Evolutionary conservation across 2,329 filamentous ascomycete genomes (phyloP).

Genomic region (Sporothrix euskadiensis): DNA sequence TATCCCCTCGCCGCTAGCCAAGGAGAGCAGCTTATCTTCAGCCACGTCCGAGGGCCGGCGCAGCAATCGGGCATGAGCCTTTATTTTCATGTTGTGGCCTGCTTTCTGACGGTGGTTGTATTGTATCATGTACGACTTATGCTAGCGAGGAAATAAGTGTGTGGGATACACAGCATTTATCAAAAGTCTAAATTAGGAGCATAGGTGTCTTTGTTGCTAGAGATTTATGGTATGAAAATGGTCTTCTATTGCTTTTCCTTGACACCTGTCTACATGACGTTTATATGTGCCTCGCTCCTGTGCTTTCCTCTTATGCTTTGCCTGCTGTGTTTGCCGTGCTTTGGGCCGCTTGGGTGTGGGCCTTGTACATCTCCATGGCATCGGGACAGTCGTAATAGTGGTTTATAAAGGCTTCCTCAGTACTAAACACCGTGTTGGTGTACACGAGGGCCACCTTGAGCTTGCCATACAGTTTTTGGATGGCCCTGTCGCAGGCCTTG

Average conservation of each 20-base stretch:
- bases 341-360: no score
- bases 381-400: slow-evolving; percentile 17
- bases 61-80: background rate
- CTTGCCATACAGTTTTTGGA: background rate
- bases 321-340: no score
- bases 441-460: slow-evolving; percentile 10
- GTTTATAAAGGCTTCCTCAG: background rate
- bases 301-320: no score
- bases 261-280: no score
- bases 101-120: background rate
- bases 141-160: background rate
- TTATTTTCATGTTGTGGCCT: background rate
- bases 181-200: no score
- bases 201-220: no score
- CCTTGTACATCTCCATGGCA: background rate
- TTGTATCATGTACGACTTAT: background rate
- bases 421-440: slow-evolving; percentile 16
- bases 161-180: background rate
- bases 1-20: slow-evolving; percentile 54
- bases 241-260: no score
- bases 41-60: slow-evolving; percentile 8
- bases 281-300: no score
- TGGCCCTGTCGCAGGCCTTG: background rate
- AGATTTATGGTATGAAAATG: no score
- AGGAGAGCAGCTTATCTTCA: slow-evolving; percentile 46